These are phyloP conservation scores for Kodamaea neixiangensis DNA, from an alignment of 805 yeast genomes.

Conservation along the genomic window DNA sequence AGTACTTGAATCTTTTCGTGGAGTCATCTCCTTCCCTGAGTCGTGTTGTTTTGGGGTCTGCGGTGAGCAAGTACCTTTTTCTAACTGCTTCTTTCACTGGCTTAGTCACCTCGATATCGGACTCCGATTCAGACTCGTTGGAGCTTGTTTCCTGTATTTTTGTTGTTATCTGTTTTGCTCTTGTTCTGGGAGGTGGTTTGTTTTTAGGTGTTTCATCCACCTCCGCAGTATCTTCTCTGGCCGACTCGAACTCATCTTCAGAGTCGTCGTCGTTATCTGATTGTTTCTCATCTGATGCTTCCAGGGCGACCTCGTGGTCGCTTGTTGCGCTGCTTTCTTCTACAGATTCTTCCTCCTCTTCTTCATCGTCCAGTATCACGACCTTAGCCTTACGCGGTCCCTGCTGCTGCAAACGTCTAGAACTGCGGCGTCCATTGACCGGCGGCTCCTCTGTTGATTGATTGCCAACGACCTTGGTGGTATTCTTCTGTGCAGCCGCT, in stretches of 20 bases:
- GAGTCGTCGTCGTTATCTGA: constrained; percentile 25
- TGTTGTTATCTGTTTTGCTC: not conserved
- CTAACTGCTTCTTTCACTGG: constrained; percentile 18
- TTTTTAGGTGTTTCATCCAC: too few relatives aligned
- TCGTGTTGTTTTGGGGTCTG: constrained; percentile 60
- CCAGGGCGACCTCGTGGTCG: constrained; percentile 11
- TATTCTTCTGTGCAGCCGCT: constrained; percentile 7
- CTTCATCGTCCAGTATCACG: not conserved
- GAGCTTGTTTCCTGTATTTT: not conserved
- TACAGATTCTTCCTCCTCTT: constrained; percentile 21
- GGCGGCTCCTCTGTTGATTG: not conserved
- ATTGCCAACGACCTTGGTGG: not conserved
- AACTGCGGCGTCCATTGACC: constrained; percentile 1
- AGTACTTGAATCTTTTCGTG: constrained; percentile 74
- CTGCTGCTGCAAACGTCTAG: not conserved
- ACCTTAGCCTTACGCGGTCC: not conserved
- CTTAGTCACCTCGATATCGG: not conserved
- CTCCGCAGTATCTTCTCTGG: not conserved
- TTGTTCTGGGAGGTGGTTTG: not conserved
- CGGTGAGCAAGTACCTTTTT: constrained; percentile 48
- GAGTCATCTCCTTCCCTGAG: constrained; percentile 59
- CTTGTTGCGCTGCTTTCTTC: constrained; percentile 21
- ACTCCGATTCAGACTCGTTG: constrained; percentile 1
- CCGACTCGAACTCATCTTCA: constrained; percentile 15
- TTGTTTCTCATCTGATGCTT: constrained; percentile 13